phyloP scores from a whole-genome alignment of 768 basidiomycete genomes.

The Gloeostereum incarnatum region DNA sequence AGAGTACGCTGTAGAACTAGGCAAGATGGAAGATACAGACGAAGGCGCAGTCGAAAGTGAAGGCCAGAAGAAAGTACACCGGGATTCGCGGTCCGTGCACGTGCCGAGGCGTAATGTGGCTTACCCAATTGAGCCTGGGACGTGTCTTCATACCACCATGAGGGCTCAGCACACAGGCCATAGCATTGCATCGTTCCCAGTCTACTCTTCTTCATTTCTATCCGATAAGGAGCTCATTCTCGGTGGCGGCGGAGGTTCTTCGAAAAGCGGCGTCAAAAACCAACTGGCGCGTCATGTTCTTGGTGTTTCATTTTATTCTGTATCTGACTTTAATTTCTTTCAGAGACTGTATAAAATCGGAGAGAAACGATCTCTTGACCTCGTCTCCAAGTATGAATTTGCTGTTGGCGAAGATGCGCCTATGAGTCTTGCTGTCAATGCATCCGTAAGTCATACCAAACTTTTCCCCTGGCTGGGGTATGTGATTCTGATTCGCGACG shows the following conservation, averaged over 20 bases:
- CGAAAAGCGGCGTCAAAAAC: slow-evolving; percentile 88
- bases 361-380: slow-evolving; percentile 39
- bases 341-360: slow-evolving; percentile 66
- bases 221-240: slow-evolving; percentile 64
- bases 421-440: slow-evolving; percentile 84
- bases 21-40: too few species aligned
- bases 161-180: slow-evolving; percentile 75
- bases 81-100: too few species aligned
- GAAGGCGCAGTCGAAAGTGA: too few species aligned
- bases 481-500: neutral
- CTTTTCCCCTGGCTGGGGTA: slow-evolving; percentile 2
- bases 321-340: slow-evolving; percentile 4
- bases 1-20: too few species aligned
- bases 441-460: slow-evolving; percentile 36
- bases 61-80: too few species aligned
- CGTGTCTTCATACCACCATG: too few species aligned
- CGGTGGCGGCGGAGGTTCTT: slow-evolving; percentile 86
- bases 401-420: slow-evolving; percentile 84
- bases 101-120: too few species aligned
- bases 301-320: neutral
- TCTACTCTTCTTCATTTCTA: slow-evolving; percentile 80
- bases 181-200: slow-evolving; percentile 74
- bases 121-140: too few species aligned
- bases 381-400: slow-evolving; percentile 65
- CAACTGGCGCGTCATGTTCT: slow-evolving; percentile 56